Evolutionary conservation across 1,284 basidiomycete species (phyloP).

Genomic region (Cutaneotrichosporon cutaneum): DNA sequence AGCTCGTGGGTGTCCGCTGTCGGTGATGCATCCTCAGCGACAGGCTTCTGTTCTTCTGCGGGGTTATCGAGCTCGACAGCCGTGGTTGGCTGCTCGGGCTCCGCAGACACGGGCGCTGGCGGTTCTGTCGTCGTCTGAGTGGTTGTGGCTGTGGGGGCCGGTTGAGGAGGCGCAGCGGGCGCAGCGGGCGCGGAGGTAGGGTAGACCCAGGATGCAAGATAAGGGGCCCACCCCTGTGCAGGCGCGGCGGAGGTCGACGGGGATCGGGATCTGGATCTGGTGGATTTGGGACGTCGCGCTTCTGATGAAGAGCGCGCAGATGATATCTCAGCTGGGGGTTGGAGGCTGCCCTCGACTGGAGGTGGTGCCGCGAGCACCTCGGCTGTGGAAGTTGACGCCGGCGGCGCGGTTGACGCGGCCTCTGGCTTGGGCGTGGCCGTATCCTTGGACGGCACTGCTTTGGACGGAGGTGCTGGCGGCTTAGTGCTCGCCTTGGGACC

Average conservation of each 20-base stretch:
- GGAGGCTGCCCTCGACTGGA: slow-evolving; percentile 1
- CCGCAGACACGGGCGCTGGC: not conserved
- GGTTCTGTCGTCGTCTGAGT: not conserved
- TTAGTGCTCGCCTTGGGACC: not conserved
- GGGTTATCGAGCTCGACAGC: slow-evolving; percentile 19
- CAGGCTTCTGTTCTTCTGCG: slow-evolving; percentile 22
- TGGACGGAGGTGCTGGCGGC: not conserved
- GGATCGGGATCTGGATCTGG: not conserved
- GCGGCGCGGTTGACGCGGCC: not conserved
- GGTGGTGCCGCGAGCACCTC: not conserved
- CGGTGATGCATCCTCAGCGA: not conserved
- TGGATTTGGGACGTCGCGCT: not conserved
- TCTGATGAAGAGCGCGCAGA: not conserved
- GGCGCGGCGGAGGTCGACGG: not conserved
- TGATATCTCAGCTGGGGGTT: not conserved
- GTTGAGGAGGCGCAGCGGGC: too few relatives aligned
- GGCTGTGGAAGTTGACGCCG: not conserved
- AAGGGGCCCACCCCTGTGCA: slow-evolving; percentile 34
- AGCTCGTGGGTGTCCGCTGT: not conserved
- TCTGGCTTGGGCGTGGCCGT: not conserved
- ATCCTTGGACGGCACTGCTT: not conserved
- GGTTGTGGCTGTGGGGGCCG: not conserved
- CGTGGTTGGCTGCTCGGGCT: not conserved
- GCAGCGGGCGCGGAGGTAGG: not conserved
- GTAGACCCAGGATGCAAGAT: slow-evolving; percentile 36